Base-by-base conservation (phyloP, 2,329 filamentous ascomycete species). In the Dothistroma pini region DNA sequence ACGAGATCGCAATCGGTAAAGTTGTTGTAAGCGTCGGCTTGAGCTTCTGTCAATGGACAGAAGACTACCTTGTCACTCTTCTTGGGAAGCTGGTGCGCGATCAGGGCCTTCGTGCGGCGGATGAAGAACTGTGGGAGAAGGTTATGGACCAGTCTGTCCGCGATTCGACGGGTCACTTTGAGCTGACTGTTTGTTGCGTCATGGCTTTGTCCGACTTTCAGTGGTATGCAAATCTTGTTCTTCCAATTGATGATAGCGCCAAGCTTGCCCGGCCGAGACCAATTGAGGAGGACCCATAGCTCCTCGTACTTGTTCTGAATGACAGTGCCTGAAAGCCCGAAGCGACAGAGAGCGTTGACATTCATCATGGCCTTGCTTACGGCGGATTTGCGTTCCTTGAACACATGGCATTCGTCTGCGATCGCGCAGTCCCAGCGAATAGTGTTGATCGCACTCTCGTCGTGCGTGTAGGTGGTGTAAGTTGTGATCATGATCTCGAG, bases 281-380 rank as follows among this genome's bases (percentile, higher is more conserved):
- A 99, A 73, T 99, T 96, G 2, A 99, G 80, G 0, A 99, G 80
- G 0, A 92, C 96, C 93, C 93, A 99, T 0, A 99, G 82, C 74
- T 99, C 95, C 72, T 97, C 91, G 73, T 99, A 99, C 67, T 91
- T 95, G 75, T 99, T 99, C 73, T 99, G 95, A 50, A 99, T 97
- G 0, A 93, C 93, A 0, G 95, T 99, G 1, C 95, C 95, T 0
- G 93, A 97, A 9, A 99, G 81, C 0, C 95, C 95, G 63, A 99
- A 93, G 35, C 95, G 86, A 71, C 95, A 97, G 2, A 97, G 83
- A 0, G 93, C 87, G 69, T 99, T 99, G 68, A 97, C 81, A 63
- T 93, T 86, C 69, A 91, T 90, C 89, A 99, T 93, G 0, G 92
- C 88, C 70, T 89, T 86, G 0, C 93, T 95, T 8, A 89, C 89